Evolutionary conservation across 371 early-diverging fungal genomes (phyloP).

Genomic region (Mucor mucedo): DNA sequence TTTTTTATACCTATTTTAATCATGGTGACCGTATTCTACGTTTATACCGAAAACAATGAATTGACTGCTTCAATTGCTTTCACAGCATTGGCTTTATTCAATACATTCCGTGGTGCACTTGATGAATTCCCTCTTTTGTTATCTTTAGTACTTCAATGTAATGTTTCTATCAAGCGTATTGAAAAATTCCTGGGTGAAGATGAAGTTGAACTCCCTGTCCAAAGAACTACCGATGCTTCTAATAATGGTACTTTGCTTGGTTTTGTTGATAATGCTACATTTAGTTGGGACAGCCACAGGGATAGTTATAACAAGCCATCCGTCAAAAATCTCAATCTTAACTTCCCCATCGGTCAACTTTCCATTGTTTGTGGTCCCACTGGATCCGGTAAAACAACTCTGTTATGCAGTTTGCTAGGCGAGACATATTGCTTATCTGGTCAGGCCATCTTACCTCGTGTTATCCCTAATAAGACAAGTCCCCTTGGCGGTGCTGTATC

Average conservation of each 20-base stretch:
- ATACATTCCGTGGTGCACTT: constrained; percentile 69
- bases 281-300: constrained; percentile 50
- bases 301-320: constrained; percentile 38
- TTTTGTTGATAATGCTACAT: constrained; percentile 56
- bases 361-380: constrained; percentile 80
- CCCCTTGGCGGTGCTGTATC: constrained; percentile 41
- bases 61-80: constrained; percentile 72
- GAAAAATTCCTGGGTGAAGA: constrained; percentile 69
- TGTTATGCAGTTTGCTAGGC: constrained; percentile 71
- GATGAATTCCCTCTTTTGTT: constrained; percentile 75
- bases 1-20: constrained; percentile 34
- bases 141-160: constrained; percentile 66
- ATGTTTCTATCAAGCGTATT: constrained; percentile 77
- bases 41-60: constrained; percentile 55
- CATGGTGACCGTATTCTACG: constrained; percentile 57
- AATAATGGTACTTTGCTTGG: constrained; percentile 36
- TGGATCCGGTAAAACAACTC: constrained; percentile 82
- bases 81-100: constrained; percentile 67
- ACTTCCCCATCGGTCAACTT: constrained; percentile 67
- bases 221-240: constrained; percentile 8
- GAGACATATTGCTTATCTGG: constrained; percentile 57
- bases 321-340: constrained; percentile 61
- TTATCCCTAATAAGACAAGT: constrained; percentile 5
- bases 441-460: constrained; percentile 52
- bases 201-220: constrained; percentile 56